Evolutionary conservation across 2,329 filamentous ascomycete species (phyloP).

Genomic region (Colletotrichum orchidophilum): DNA sequence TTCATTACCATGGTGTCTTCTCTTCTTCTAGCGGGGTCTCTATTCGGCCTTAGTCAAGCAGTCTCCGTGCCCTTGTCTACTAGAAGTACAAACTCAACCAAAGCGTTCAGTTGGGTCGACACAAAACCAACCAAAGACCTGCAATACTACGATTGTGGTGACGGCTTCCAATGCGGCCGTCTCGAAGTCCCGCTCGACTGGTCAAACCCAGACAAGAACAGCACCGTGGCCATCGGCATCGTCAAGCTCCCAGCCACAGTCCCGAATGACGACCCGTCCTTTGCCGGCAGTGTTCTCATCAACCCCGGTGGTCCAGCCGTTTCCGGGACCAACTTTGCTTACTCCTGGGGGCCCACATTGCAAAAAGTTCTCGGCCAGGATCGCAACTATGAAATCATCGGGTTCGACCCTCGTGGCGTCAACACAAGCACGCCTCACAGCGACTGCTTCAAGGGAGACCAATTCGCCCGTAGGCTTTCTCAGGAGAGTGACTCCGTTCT

Average conservation of each 20-base stretch:
- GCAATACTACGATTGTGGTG: background rate
- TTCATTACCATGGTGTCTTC: background rate
- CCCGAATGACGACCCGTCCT: background rate
- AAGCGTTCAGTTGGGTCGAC: background rate
- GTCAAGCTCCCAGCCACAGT: background rate
- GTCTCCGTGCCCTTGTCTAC: background rate
- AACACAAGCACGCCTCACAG: background rate
- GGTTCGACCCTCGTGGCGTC: background rate
- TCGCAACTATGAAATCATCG: background rate
- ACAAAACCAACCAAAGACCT: background rate
- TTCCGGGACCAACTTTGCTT: background rate
- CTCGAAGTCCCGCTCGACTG: background rate
- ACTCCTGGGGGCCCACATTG: background rate
- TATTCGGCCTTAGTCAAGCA: background rate
- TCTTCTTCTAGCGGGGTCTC: background rate
- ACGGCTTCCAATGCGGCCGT: background rate
- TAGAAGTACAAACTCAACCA: background rate
- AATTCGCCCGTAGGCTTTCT: background rate
- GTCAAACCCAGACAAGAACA: background rate
- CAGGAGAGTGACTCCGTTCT: background rate
- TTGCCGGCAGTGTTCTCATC: background rate
- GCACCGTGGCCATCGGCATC: background rate
- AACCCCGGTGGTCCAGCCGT: background rate
- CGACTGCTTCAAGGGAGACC: background rate
- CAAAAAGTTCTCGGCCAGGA: background rate